Evolutionary conservation across 805 yeast genomes (phyloP).

Genomic region (Wickerhamiella parazyma): DNA sequence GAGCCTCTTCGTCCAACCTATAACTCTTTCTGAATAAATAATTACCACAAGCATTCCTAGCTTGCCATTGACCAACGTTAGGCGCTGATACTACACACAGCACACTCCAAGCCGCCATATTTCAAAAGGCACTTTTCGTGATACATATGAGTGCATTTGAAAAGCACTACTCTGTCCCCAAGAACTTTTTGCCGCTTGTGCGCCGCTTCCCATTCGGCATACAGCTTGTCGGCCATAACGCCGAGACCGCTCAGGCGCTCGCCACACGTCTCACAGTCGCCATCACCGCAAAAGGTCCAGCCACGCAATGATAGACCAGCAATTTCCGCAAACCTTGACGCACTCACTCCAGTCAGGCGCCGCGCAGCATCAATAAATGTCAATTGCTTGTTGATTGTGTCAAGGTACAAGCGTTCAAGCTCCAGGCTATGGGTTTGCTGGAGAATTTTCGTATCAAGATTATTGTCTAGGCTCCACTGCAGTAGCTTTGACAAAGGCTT

Average conservation of each 20-base stretch:
- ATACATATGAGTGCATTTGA: conserved; percentile 16
- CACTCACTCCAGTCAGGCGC: neutral
- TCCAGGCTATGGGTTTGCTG: neutral
- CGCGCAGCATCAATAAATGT: neutral
- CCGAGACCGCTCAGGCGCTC: conserved; percentile 58
- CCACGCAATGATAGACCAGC: conserved; percentile 35
- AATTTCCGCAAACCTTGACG: neutral
- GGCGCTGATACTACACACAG: neutral
- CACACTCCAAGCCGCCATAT: neutral
- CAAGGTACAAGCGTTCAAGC: neutral
- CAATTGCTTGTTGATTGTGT: neutral
- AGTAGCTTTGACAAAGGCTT: conserved; percentile 3
- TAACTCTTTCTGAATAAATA: too few species aligned
- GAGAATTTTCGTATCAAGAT: neutral
- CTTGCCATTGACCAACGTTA: neutral
- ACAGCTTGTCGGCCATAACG: conserved; percentile 35
- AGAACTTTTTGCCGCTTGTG: neutral
- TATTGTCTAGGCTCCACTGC: neutral
- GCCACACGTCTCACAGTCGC: conserved; percentile 67
- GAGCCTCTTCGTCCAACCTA: too few species aligned
- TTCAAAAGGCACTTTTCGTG: conserved; percentile 14
- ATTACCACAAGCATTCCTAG: too few species aligned
- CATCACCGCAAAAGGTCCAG: conserved; percentile 40
- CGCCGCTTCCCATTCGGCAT: conserved; percentile 21
- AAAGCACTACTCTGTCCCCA: conserved; percentile 12